Evolutionary conservation across 2,329 filamentous ascomycete genomes (phyloP).

Genomic region (Aspergillus sp.): DNA sequence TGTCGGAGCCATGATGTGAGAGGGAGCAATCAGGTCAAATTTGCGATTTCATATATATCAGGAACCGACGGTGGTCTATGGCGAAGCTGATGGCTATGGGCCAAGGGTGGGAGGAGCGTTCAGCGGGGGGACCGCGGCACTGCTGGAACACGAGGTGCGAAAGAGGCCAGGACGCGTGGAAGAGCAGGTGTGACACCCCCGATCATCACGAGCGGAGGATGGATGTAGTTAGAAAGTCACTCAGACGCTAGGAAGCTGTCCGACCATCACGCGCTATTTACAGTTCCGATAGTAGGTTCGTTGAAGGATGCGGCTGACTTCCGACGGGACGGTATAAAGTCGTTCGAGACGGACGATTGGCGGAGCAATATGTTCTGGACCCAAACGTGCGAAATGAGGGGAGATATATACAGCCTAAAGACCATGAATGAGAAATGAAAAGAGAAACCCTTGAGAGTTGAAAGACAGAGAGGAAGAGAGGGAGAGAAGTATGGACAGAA

Average conservation of each 20-base stretch:
- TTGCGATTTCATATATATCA: neutral
- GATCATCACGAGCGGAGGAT: conserved; percentile 13
- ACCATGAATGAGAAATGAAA: too few species aligned
- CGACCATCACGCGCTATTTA: conserved; percentile 14
- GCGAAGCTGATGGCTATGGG: neutral
- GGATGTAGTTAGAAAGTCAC: conserved; percentile 2
- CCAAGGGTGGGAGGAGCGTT: neutral
- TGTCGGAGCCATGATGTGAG: conserved; percentile 14
- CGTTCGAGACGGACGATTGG: neutral
- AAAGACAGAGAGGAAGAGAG: neutral
- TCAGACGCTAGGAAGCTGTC: conserved; percentile 5
- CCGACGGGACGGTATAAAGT: neutral
- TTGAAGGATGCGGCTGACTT: neutral
- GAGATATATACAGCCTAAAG: neutral
- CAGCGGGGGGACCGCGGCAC: neutral
- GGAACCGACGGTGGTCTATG: too few species aligned
- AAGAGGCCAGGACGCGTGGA: conserved; percentile 1
- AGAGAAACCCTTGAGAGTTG: neutral
- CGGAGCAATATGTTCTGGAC: too few species aligned
- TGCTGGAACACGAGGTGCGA: conserved; percentile 8
- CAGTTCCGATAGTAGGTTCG: conserved; percentile 4
- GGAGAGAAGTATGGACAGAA: neutral
- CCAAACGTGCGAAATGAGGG: neutral
- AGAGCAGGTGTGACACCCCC: conserved; percentile 8
- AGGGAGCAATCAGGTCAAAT: neutral